These are phyloP conservation scores for Hericium rajendrae DNA, from an alignment of 768 basidiomycete genomes.

Conservation along the genomic window DNA sequence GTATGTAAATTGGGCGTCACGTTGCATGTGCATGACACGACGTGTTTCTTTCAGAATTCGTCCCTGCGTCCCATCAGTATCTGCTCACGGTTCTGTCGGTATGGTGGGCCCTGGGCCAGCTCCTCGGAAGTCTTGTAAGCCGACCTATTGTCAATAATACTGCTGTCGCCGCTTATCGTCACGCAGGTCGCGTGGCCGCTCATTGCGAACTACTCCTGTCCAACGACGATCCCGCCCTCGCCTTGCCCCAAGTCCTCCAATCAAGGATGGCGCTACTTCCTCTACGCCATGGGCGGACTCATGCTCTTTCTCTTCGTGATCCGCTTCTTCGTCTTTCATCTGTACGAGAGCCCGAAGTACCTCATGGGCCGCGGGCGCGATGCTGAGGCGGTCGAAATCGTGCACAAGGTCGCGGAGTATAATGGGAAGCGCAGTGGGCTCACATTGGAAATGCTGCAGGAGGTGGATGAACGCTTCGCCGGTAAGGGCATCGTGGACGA, in stretches of 20 bases:
- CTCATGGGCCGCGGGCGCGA: slow-evolving; percentile 62
- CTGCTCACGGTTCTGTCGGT: slow-evolving; percentile 65
- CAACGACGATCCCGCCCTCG: slow-evolving; percentile 20
- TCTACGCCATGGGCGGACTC: slow-evolving; percentile 63
- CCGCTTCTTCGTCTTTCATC: slow-evolving; percentile 57
- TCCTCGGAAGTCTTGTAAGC: slow-evolving; percentile 43
- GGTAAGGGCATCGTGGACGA: slow-evolving; percentile 5
- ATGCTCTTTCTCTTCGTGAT: slow-evolving; percentile 54
- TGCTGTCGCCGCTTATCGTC: neutral
- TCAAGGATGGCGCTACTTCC: slow-evolving; percentile 68
- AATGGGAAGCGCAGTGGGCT: slow-evolving; percentile 45
- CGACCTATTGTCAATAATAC: neutral
- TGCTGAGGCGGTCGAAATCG: slow-evolving; percentile 47
- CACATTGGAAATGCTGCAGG: slow-evolving; percentile 39
- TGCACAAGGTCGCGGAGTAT: slow-evolving; percentile 51
- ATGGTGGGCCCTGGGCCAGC: slow-evolving; percentile 76
- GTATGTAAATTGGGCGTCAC: slow-evolving; percentile 23
- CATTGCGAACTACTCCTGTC: slow-evolving; percentile 59
- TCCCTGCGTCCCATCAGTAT: slow-evolving; percentile 67
- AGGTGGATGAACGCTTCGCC: slow-evolving; percentile 5
- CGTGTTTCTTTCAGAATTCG: slow-evolving; percentile 38
- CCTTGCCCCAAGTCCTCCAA: slow-evolving; percentile 43
- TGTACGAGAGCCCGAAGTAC: slow-evolving; percentile 65
- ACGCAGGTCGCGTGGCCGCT: slow-evolving; percentile 62
- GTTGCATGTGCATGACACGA: neutral